These are phyloP conservation scores for Collybia sordida DNA, from an alignment of 768 basidiomycete genomes.

Conservation along the genomic window DNA sequence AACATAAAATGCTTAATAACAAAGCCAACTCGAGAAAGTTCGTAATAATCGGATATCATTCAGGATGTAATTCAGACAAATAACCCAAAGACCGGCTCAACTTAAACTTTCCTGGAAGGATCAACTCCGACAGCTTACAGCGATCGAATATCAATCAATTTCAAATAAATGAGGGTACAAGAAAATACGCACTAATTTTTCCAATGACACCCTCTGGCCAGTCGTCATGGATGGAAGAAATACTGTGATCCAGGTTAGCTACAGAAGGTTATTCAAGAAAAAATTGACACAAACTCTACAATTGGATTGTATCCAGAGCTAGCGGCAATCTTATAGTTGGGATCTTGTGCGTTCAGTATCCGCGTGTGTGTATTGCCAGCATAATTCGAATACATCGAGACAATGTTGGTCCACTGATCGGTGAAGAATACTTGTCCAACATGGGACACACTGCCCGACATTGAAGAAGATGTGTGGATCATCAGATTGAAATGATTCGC, in stretches of 20 bases:
- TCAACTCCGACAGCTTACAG: constrained; percentile 27
- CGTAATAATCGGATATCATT: no score
- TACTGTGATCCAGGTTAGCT: constrained; percentile 10
- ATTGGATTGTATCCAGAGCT: constrained; percentile 27
- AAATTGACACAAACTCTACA: constrained; percentile 19
- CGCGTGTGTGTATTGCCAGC: constrained; percentile 17
- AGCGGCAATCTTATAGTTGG: constrained; percentile 18
- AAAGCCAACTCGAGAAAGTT: background rate
- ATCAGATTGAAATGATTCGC: constrained; percentile 19
- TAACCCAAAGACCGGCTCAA: background rate
- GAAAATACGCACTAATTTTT: constrained; percentile 25
- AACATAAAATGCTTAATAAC: no score
- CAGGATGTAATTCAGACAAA: background rate
- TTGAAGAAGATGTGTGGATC: constrained; percentile 14
- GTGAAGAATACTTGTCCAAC: constrained; percentile 19
- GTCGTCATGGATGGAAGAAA: constrained; percentile 25
- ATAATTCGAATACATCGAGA: constrained; percentile 13
- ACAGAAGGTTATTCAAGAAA: background rate
- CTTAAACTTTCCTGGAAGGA: constrained; percentile 16
- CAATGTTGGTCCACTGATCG: constrained; percentile 21
- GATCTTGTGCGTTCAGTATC: constrained; percentile 22
- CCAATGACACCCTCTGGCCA: constrained; percentile 29
- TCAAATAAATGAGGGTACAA: background rate
- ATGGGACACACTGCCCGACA: constrained; percentile 12
- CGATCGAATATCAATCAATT: background rate